Evolutionary conservation across 352 stramenopile species (phyloP).

Genomic region (Pythium chondricola): DNA sequence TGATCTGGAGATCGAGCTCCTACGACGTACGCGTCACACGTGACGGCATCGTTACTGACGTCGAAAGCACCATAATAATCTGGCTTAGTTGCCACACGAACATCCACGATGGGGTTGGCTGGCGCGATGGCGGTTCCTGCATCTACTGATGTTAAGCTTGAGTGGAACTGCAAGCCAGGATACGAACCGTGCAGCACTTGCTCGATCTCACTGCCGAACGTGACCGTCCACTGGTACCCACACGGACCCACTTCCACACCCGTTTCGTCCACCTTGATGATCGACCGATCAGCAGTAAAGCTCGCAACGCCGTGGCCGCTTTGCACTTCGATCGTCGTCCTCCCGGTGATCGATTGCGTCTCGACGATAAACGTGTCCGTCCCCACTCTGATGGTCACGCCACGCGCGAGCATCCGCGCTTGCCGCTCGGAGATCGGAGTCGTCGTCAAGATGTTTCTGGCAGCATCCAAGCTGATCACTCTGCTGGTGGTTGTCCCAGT

Average conservation of each 20-base stretch:
- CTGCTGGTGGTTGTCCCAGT: constrained; percentile 25
- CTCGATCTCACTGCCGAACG: constrained; percentile 44
- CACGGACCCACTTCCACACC: constrained; percentile 32
- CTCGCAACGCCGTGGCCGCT: constrained; percentile 20
- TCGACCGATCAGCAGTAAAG: constrained; percentile 22
- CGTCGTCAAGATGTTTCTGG: constrained; percentile 36
- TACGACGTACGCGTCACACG: constrained; percentile 62
- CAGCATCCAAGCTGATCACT: constrained; percentile 29
- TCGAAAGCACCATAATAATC: constrained; percentile 45
- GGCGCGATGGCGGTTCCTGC: constrained; percentile 13
- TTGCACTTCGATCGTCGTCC: constrained; percentile 37
- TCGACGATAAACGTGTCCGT: constrained; percentile 30
- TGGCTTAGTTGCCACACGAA: constrained; percentile 22
- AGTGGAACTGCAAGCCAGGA: constrained; percentile 44
- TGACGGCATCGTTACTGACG: constrained; percentile 39
- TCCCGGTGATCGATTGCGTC: constrained; percentile 29
- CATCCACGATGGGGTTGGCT: constrained; percentile 21
- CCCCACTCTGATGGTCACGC: constrained; percentile 30
- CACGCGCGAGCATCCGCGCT: constrained; percentile 27
- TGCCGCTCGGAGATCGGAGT: constrained; percentile 30
- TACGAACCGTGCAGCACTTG: constrained; percentile 26
- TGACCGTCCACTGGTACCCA: constrained; percentile 69
- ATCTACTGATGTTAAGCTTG: constrained; percentile 43
- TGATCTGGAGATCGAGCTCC: constrained; percentile 53
- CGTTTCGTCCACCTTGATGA: constrained; percentile 37